Base-by-base conservation (phyloP, 2,329 filamentous ascomycete species). In the Colletotrichum cuscutae region DNA sequence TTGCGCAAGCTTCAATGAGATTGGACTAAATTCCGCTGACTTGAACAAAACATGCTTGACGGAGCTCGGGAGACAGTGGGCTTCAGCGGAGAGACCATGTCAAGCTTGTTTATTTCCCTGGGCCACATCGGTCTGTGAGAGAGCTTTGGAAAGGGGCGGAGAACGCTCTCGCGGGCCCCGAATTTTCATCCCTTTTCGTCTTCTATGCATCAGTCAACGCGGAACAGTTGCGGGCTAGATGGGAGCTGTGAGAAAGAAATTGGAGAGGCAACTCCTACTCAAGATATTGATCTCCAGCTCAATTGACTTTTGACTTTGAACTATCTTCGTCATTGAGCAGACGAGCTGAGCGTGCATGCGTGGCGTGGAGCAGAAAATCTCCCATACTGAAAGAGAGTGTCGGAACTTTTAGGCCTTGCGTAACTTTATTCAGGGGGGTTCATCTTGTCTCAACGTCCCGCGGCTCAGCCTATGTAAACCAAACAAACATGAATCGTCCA, bases 1-100 rank as follows among this genome's bases (percentile, higher is more conserved):
- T 53, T 57, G 57, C 63, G 63, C 68, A 67, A 71, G 68, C 68
- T 71, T 71, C 68, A 71, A 67, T 67, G 13, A 62, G 57, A 61
- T 56, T 67, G 30, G 63, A n/a, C 35, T 46, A 19, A 56, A 57
- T 67, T 22, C 24, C 56, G 63, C 57, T 67, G 46, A 71, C 63
- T 30, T 11, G 42, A 22, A 35, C 54, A 19, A 12, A 53, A 53
- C 30, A 52, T 26, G 35, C 35, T 49, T 37, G 42, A 30, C 22
- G 61, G 37, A 32, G 53, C 24, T 54, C 57, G 30, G 32, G 24
- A 42, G 37, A 42, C 37, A 42, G 37, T 42, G 37, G 37, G 37
- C 37, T n/a, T 37, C 4, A 22, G 30, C 28, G 57, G n/a, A 24
- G 57, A 59, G 30, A 35, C 35, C 15, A 8, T n/a, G 35, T 35